phyloP scores from a whole-genome alignment of 495 filamentous ascomycete genomes.

The Penicillium robsamsonii region DNA sequence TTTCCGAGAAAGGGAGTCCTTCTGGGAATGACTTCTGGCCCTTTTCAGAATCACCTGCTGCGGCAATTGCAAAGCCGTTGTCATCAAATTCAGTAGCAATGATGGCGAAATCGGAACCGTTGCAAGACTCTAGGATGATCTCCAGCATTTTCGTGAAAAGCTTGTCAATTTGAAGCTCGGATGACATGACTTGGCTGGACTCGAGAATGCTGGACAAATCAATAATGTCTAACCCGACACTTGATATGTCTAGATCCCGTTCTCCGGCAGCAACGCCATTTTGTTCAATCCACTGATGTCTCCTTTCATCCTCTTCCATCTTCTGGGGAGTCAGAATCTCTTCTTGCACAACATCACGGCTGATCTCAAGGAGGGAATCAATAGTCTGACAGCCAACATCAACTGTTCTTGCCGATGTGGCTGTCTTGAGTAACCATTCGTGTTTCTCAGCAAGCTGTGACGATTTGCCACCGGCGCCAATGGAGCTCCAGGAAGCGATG shows the following conservation, averaged over 20 bases:
- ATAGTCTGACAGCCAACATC: slow-evolving; percentile 77
- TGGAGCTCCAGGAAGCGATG: slow-evolving; percentile 67
- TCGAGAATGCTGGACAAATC: slow-evolving; percentile 84
- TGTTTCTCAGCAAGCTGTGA: slow-evolving; percentile 67
- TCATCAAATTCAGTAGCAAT: slow-evolving; percentile 75
- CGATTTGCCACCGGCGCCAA: slow-evolving; percentile 74
- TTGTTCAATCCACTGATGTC: slow-evolving; percentile 76
- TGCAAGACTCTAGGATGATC: slow-evolving; percentile 83
- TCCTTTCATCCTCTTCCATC: slow-evolving; percentile 55
- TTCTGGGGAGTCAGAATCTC: slow-evolving; percentile 35
- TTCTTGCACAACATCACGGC: slow-evolving; percentile 57
- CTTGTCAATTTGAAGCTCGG: slow-evolving; percentile 78
- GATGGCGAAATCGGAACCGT: slow-evolving; percentile 73
- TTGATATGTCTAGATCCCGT: slow-evolving; percentile 43
- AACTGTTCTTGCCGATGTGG: slow-evolving; percentile 55
- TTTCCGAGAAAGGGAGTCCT: slow-evolving; percentile 61
- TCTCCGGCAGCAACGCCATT: slow-evolving; percentile 44
- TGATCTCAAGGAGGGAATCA: slow-evolving; percentile 45
- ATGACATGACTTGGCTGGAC: slow-evolving; percentile 87
- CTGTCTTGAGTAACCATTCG: slow-evolving; percentile 66
- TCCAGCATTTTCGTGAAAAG: slow-evolving; percentile 86
- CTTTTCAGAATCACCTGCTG: slow-evolving; percentile 66
- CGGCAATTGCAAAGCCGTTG: slow-evolving; percentile 71
- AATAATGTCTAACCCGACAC: slow-evolving; percentile 68
- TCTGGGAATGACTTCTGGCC: slow-evolving; percentile 56